phyloP scores from a whole-genome alignment of 352 stramenopile species.

The Globisporangium uncinulatum region DNA sequence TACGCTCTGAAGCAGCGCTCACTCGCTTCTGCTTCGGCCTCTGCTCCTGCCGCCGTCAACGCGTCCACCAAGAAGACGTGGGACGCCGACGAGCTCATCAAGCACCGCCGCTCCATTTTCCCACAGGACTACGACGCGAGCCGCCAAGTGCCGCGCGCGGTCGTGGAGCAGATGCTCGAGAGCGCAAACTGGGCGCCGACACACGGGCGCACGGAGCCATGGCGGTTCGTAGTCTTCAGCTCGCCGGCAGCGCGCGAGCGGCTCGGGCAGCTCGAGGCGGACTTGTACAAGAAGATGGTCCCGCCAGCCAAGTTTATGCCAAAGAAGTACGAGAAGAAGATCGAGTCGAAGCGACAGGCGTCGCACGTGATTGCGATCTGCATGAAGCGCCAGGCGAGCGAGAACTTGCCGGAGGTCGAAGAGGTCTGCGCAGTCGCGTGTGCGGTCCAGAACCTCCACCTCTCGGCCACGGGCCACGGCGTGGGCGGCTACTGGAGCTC shows the following conservation, averaged over 20 bases:
- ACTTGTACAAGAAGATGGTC: constrained; percentile 60
- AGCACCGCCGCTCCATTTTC: constrained; percentile 71
- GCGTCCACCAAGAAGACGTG: too few relatives aligned
- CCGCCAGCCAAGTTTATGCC: constrained; percentile 67
- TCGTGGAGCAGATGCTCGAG: constrained; percentile 74
- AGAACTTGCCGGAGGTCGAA: constrained; percentile 77
- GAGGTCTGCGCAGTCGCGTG: constrained; percentile 70
- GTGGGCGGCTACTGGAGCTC: constrained; percentile 88
- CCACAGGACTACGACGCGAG: constrained; percentile 58
- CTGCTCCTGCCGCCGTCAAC: too few relatives aligned
- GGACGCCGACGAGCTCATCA: constrained; percentile 59
- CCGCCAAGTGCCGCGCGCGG: constrained; percentile 39
- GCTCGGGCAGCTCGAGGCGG: constrained; percentile 61
- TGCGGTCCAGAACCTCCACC: constrained; percentile 84
- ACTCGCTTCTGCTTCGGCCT: too few relatives aligned
- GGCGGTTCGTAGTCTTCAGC: constrained; percentile 79
- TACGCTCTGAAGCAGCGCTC: too few relatives aligned
- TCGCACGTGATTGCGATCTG: constrained; percentile 82
- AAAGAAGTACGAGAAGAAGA: constrained; percentile 77
- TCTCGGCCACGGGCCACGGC: constrained; percentile 53
- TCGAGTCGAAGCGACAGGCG: constrained; percentile 57
- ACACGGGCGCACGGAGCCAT: constrained; percentile 75
- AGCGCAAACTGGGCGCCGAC: constrained; percentile 82
- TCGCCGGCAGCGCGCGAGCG: constrained; percentile 39
- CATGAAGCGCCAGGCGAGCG: constrained; percentile 83